These are phyloP conservation scores for Dryas alaskensis DNA, from an alignment of 306 rosid genomes.

Conservation along the genomic window DNA sequence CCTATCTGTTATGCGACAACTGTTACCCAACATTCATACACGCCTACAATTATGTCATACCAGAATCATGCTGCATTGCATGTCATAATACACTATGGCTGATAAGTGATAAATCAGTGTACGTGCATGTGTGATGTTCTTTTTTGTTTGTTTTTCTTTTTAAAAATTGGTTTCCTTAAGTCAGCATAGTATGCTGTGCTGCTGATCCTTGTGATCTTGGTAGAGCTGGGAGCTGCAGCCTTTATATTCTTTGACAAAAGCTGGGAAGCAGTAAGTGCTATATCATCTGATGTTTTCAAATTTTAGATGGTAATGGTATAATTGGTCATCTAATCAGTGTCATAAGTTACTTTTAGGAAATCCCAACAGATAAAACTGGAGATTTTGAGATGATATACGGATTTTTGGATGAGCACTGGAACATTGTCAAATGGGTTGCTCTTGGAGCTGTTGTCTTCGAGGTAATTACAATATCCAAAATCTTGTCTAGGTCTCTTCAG, in stretches of 20 bases:
- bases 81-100: neutral
- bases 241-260: slow-evolving; percentile 83
- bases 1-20: neutral
- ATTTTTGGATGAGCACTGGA: slow-evolving; percentile 67
- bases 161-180: slow-evolving; percentile 61
- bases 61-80: neutral
- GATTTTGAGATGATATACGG: slow-evolving; percentile 66
- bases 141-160: neutral
- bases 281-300: neutral
- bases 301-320: slow-evolving; percentile 1
- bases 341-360: slow-evolving; percentile 47
- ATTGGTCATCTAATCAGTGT: slow-evolving; percentile 30
- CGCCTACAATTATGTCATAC: neutral
- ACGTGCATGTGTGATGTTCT: slow-evolving; percentile 1
- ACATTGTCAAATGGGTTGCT: slow-evolving; percentile 75
- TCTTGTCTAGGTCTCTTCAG: neutral
- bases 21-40: neutral
- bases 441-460: slow-evolving; percentile 79
- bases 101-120: neutral
- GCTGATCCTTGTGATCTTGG: slow-evolving; percentile 68
- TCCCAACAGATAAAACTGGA: slow-evolving; percentile 77
- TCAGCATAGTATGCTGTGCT: slow-evolving; percentile 62
- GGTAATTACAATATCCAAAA: slow-evolving; percentile 40
- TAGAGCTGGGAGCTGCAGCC: slow-evolving; percentile 80
- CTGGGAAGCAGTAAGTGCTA: slow-evolving; percentile 70